These are phyloP conservation scores for Pleurotus eryngii DNA, from an alignment of 768 basidiomycete species.

Conservation along the genomic window DNA sequence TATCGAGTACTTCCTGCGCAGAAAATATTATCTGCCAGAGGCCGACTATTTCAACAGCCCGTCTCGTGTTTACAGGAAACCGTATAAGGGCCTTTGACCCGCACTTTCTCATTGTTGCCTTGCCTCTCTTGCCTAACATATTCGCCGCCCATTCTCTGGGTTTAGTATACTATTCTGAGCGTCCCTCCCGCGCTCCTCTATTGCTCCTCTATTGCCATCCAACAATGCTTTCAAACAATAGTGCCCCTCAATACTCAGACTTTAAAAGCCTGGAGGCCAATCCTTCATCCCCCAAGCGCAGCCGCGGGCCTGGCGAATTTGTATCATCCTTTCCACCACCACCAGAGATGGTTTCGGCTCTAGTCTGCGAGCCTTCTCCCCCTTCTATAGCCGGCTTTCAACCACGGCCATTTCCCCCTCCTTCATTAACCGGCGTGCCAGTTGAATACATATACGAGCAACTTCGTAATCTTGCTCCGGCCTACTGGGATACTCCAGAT, in stretches of 20 bases:
- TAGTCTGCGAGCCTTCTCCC: slow-evolving; percentile 23
- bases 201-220: slow-evolving; percentile 14
- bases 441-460: slow-evolving; percentile 71
- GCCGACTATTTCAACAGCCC: background rate
- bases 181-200: slow-evolving; percentile 13
- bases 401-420: slow-evolving; percentile 61
- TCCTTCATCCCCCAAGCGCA: slow-evolving; percentile 27
- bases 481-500: slow-evolving; percentile 74
- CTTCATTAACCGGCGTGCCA: slow-evolving; percentile 60
- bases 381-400: slow-evolving; percentile 39
- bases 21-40: background rate
- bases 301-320: slow-evolving; percentile 40
- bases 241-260: slow-evolving; percentile 17
- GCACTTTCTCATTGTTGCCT: slow-evolving; percentile 10
- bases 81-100: slow-evolving; percentile 4
- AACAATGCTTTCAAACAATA: slow-evolving; percentile 30
- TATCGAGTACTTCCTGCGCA: background rate
- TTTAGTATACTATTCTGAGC: slow-evolving; percentile 29
- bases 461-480: slow-evolving; percentile 60
- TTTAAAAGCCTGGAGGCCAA: slow-evolving; percentile 27
- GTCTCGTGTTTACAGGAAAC: slow-evolving; percentile 3
- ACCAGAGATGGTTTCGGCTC: slow-evolving; percentile 19
- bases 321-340: slow-evolving; percentile 14
- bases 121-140: slow-evolving; percentile 13
- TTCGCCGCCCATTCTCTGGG: slow-evolving; percentile 21